Evolutionary conservation across 345 rosid species (phyloP).

Genomic region (Arabis hirsuta): DNA sequence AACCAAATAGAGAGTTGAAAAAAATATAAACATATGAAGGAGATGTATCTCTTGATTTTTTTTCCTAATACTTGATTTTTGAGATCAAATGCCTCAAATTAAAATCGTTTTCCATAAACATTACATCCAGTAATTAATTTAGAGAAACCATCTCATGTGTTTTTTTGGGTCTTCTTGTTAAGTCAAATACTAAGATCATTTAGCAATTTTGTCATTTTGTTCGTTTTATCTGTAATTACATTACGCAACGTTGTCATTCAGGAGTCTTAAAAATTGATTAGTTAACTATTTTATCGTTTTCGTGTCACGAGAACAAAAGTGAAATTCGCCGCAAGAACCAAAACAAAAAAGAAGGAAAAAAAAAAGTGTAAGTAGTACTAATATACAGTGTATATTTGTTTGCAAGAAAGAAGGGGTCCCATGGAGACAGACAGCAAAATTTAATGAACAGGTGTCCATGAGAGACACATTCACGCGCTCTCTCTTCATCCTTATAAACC

Average conservation of each 20-base stretch:
- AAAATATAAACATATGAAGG: not conserved
- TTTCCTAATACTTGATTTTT: not conserved
- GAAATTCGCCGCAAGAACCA: constrained; percentile 19
- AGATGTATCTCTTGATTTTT: not conserved
- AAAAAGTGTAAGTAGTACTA: not conserved
- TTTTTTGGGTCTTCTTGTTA: too few relatives aligned
- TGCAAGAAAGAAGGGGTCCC: constrained; percentile 37
- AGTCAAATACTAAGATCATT: too few relatives aligned
- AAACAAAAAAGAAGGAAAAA: not conserved
- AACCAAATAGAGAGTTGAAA: not conserved
- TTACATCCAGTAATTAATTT: too few relatives aligned
- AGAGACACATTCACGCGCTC: constrained; percentile 40
- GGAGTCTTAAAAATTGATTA: not conserved
- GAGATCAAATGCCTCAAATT: not conserved
- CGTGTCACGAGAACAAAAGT: constrained; percentile 15
- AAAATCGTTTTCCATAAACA: not conserved
- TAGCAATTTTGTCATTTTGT: not conserved
- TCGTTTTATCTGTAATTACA: not conserved
- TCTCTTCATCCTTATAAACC: constrained; percentile 24
- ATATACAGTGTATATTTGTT: not conserved
- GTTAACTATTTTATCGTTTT: not conserved
- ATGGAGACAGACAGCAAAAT: constrained; percentile 32
- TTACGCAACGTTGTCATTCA: constrained; percentile 23
- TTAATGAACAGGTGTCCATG: constrained; percentile 47
- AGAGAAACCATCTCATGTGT: too few relatives aligned